These are phyloP conservation scores for Furcasterigmium furcatum DNA, from an alignment of 2,329 filamentous ascomycete species.

Conservation along the genomic window DNA sequence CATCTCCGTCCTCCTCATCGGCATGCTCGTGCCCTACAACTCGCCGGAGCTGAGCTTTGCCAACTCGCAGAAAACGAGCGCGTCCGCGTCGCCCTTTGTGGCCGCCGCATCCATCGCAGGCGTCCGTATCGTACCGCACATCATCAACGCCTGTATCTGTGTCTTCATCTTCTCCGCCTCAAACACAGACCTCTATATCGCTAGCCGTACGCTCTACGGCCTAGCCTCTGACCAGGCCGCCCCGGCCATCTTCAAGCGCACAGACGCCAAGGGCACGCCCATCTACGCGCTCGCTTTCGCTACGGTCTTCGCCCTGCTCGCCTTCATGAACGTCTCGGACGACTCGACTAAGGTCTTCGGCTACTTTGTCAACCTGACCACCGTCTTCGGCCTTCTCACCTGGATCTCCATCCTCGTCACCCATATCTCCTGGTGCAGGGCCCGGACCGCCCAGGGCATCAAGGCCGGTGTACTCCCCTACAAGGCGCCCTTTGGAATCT, in stretches of 20 bases:
- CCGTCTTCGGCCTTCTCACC: conserved; percentile 62
- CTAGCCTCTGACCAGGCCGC: conserved; percentile 69
- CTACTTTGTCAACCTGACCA: conserved; percentile 65
- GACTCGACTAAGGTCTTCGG: conserved; percentile 37
- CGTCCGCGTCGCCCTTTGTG: conserved; percentile 69
- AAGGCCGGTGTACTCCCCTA: conserved; percentile 18
- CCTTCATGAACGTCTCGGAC: conserved; percentile 61
- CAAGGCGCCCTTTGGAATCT: background rate
- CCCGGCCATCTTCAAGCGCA: conserved; percentile 66
- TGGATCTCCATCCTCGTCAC: conserved; percentile 66
- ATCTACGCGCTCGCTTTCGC: conserved; percentile 60
- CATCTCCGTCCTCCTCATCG: conserved; percentile 68
- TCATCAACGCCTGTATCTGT: conserved; percentile 71
- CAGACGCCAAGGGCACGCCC: conserved; percentile 68
- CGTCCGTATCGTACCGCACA: conserved; percentile 60
- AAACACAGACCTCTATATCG: conserved; percentile 76
- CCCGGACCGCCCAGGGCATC: conserved; percentile 57
- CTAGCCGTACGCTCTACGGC: conserved; percentile 68
- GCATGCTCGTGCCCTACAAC: conserved; percentile 74
- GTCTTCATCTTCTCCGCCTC: conserved; percentile 74
- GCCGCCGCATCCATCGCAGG: conserved; percentile 64
- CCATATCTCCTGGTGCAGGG: conserved; percentile 63
- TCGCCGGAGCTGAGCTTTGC: conserved; percentile 55
- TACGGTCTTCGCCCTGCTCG: conserved; percentile 60
- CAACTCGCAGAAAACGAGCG: conserved; percentile 43